Conservation (phyloP, 2,329 filamentous ascomycete species). For the Thyridium curvatum region DNA sequence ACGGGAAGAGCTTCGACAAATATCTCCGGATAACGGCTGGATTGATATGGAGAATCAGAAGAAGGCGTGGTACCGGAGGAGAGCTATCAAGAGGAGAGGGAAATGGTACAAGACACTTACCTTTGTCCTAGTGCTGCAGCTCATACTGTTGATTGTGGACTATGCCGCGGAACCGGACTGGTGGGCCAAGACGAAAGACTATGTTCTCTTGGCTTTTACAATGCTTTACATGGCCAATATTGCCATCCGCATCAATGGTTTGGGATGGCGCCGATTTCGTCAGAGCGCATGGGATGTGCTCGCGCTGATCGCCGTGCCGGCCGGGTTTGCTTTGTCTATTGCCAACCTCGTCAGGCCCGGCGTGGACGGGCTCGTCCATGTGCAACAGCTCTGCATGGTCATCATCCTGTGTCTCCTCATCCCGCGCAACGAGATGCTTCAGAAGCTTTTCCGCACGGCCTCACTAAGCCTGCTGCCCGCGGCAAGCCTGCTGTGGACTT, state of each 20-base stretch:
- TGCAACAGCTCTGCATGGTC: slow-evolving; percentile 90
- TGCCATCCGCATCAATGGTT: slow-evolving; percentile 74
- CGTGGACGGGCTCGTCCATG: slow-evolving; percentile 60
- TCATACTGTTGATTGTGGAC: slow-evolving; percentile 75
- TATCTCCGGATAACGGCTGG: slow-evolving; percentile 87
- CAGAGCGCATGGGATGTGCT: slow-evolving; percentile 93
- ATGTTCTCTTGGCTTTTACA: slow-evolving; percentile 75
- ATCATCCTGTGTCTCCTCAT: slow-evolving; percentile 83
- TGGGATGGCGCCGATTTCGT: slow-evolving; percentile 85
- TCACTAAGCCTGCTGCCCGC: slow-evolving; percentile 87
- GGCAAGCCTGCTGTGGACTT: slow-evolving; percentile 84
- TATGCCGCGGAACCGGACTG: slow-evolving; percentile 66
- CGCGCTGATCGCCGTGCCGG: slow-evolving; percentile 70
- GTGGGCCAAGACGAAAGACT: slow-evolving; percentile 67
- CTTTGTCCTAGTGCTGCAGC: slow-evolving; percentile 68
- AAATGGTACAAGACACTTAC: slow-evolving; percentile 84
- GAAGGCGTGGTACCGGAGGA: slow-evolving; percentile 89
- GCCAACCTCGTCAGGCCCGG: slow-evolving; percentile 57
- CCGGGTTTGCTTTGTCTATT: slow-evolving; percentile 70
- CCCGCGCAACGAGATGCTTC: slow-evolving; percentile 88
- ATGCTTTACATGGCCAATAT: slow-evolving; percentile 78
- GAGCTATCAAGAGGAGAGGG: slow-evolving; percentile 87
- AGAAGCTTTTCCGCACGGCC: slow-evolving; percentile 96
- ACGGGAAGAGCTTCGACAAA: slow-evolving; percentile 80
- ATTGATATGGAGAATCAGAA: slow-evolving; percentile 68